These are phyloP conservation scores for Amylostereum areolatum DNA, from an alignment of 1,284 basidiomycete species.

Conservation along the genomic window DNA sequence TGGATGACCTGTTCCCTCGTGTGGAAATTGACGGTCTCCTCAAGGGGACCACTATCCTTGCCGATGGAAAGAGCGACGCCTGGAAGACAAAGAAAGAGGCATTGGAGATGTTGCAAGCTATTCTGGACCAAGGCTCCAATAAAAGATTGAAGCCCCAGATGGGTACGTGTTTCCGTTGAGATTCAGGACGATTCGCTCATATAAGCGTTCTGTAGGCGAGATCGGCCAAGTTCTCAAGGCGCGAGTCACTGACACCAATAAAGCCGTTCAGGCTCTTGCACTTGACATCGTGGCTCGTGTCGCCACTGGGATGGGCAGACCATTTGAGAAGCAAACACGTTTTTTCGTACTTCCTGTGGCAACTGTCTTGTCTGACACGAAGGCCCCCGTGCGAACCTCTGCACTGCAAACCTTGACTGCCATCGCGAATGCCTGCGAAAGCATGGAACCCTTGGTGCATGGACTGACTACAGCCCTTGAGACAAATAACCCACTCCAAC, in stretches of 20 bases:
- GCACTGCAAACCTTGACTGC: constrained; percentile 77
- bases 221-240: constrained; percentile 86
- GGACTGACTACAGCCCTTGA: constrained; percentile 82
- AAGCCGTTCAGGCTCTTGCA: constrained; percentile 87
- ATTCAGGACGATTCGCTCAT: not conserved
- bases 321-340: constrained; percentile 87
- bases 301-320: constrained; percentile 90
- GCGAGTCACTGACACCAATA: constrained; percentile 89
- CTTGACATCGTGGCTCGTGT: constrained; percentile 89
- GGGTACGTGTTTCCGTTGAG: constrained; percentile 48
- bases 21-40: constrained; percentile 90
- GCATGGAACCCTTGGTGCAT: constrained; percentile 76
- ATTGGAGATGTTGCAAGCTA: constrained; percentile 77
- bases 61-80: constrained; percentile 83
- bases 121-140: constrained; percentile 87
- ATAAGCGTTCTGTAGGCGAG: constrained; percentile 54
- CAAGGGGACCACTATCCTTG: constrained; percentile 77
- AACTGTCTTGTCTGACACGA: constrained; percentile 90
- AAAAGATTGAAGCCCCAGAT: constrained; percentile 88
- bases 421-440: constrained; percentile 82
- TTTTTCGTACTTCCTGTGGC: constrained; percentile 76
- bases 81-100: constrained; percentile 99
- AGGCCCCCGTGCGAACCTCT: constrained; percentile 78
- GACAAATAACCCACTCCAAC: constrained; percentile 83
- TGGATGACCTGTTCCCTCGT: constrained; percentile 93